Conservation (phyloP, 2,329 filamentous ascomycete species). For the Cadophora sp. region DNA sequence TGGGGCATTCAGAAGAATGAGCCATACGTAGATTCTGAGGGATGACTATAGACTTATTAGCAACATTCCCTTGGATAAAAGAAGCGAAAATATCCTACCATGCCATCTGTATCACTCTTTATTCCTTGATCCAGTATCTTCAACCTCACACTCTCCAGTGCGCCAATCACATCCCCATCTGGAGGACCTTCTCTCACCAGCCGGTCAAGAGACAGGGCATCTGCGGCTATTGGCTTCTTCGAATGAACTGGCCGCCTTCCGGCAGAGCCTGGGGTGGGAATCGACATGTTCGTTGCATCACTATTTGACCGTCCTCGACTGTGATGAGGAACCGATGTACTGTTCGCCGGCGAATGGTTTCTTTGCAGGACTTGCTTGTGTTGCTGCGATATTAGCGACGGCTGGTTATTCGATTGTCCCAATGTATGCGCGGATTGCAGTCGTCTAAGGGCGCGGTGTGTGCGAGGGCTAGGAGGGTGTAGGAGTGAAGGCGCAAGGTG, state of each 20-base stretch:
- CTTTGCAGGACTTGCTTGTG: conserved; percentile 54
- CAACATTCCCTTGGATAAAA: conserved; percentile 23
- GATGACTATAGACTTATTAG: conserved; percentile 68
- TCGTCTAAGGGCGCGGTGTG: conserved; percentile 72
- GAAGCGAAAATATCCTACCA: conserved; percentile 59
- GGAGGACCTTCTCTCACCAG: conserved; percentile 82
- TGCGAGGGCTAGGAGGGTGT: conserved; percentile 66
- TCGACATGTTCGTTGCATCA: conserved; percentile 61
- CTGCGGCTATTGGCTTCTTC: conserved; percentile 56
- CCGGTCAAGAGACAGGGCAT: conserved; percentile 71
- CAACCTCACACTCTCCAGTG: conserved; percentile 73
- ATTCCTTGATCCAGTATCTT: conserved; percentile 79
- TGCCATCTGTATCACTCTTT: conserved; percentile 80
- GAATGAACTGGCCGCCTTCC: conserved; percentile 52
- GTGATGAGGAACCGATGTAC: conserved; percentile 35
- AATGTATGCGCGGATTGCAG: conserved; percentile 78
- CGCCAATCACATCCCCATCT: conserved; percentile 69
- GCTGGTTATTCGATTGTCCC: conserved; percentile 56
- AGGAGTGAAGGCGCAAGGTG: conserved; percentile 47
- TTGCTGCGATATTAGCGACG: conserved; percentile 69
- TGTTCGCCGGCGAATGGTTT: conserved; percentile 34
- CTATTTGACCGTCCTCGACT: conserved; percentile 74
- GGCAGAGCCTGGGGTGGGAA: conserved; percentile 48
- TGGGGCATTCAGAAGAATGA: conserved; percentile 88
- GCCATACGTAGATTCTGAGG: conserved; percentile 93